Conservation (phyloP, 129 eudicot species). For the Lactuca saligna region DNA sequence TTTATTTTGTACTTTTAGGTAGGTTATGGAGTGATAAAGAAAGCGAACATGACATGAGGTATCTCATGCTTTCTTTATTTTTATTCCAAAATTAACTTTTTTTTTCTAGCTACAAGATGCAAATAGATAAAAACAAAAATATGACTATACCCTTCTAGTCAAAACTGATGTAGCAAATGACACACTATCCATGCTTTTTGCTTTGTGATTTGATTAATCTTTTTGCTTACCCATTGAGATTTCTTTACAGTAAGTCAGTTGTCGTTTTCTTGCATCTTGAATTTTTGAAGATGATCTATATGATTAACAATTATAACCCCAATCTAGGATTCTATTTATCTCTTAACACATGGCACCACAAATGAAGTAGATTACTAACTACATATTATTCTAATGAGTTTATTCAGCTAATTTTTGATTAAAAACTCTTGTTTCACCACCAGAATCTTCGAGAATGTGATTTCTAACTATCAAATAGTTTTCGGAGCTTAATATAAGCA, state of each 20-base stretch:
- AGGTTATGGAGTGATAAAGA: slow-evolving; percentile 11
- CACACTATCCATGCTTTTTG: slow-evolving; percentile 24
- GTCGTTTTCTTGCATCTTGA: slow-evolving; percentile 6
- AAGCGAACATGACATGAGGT: slow-evolving; percentile 29
- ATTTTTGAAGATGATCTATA: slow-evolving; percentile 3
- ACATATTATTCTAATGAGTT: slow-evolving; percentile 20
- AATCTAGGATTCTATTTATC: slow-evolving; percentile 10
- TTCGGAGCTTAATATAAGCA: background rate
- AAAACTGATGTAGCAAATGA: slow-evolving; percentile 26
- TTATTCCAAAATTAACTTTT: slow-evolving; percentile 9
- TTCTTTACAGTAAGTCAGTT: slow-evolving; percentile 11
- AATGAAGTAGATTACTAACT: slow-evolving; percentile 29
- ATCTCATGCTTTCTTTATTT: slow-evolving; percentile 30
- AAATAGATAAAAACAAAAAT: slow-evolving; percentile 1
- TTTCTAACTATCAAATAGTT: background rate
- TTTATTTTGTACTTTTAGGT: slow-evolving; percentile 13
- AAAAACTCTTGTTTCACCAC: slow-evolving; percentile 6
- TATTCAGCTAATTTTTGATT: background rate
- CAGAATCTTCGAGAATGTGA: slow-evolving; percentile 11
- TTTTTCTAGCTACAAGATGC: background rate
- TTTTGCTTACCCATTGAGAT: slow-evolving; percentile 13
- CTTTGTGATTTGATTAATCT: slow-evolving; percentile 16
- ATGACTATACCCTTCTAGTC: slow-evolving; percentile 7
- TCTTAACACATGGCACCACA: slow-evolving; percentile 34
- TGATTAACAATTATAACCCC: slow-evolving; percentile 15